A percentile compares a stretch with the other conserved stretches of the same genome.
These are phyloP conservation scores for Trichoderma parareesei DNA, from an alignment of 495 filamentous ascomycete species.

Conservation along the genomic window DNA sequence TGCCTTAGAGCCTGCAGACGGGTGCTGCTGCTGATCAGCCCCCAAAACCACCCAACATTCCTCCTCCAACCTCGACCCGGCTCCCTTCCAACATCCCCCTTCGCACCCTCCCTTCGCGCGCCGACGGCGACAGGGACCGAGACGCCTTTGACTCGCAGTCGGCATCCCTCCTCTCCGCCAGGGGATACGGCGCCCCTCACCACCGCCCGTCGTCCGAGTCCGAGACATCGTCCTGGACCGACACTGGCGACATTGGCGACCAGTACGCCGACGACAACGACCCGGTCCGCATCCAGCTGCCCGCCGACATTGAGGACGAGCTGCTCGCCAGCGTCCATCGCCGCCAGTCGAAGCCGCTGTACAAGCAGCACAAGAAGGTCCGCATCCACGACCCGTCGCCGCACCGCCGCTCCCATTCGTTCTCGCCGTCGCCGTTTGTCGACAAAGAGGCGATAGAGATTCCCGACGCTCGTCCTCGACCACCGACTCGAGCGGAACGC, in stretches of 20 bases:
- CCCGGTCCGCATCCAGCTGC: slow-evolving; percentile 58
- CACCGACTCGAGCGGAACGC: slow-evolving; percentile 55
- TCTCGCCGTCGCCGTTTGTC: slow-evolving; percentile 34
- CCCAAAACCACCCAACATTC: slow-evolving; percentile 48
- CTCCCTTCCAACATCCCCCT: slow-evolving; percentile 57
- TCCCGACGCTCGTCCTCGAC: slow-evolving; percentile 57
- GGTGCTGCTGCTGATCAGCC: slow-evolving; percentile 56
- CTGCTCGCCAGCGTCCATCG: slow-evolving; percentile 37
- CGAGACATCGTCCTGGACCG: slow-evolving; percentile 73
- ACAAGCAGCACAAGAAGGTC: slow-evolving; percentile 35
- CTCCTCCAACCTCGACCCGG: slow-evolving; percentile 39
- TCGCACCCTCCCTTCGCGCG: slow-evolving; percentile 42
- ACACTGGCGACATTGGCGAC: slow-evolving; percentile 88
- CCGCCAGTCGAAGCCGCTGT: slow-evolving; percentile 16
- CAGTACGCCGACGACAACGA: slow-evolving; percentile 78
- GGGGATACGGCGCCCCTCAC: slow-evolving; percentile 26
- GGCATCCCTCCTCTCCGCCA: slow-evolving; percentile 27
- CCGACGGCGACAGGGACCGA: slow-evolving; percentile 18
- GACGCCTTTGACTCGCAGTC: slow-evolving; percentile 21
- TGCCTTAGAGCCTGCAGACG: slow-evolving; percentile 26
- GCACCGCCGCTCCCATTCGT: slow-evolving; percentile 16
- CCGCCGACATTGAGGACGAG: slow-evolving; percentile 53
- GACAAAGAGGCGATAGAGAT: slow-evolving; percentile 79
- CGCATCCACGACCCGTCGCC: slow-evolving; percentile 31
- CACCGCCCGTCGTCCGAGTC: slow-evolving; percentile 54